A percentile compares a stretch with the other conserved stretches of the same genome.
Conservation (phyloP, 2,329 filamentous ascomycete species). For the Knufia petricola region DNA sequence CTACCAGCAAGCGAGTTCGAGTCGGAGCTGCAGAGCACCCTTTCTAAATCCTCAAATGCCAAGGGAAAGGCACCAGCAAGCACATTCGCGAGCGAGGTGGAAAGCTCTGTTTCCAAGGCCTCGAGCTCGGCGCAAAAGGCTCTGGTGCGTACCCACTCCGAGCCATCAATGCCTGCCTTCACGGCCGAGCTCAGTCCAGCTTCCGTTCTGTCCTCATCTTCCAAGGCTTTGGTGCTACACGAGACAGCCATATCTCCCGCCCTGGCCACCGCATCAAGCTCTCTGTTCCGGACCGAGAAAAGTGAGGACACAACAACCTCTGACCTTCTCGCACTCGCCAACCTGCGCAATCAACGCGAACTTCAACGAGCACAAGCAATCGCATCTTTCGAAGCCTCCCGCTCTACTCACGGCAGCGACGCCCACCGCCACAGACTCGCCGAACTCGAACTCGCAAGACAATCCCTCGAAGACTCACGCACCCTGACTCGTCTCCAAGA, state of each 20-base stretch:
- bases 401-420: neutral
- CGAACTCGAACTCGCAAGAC: neutral
- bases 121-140: neutral
- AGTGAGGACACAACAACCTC: neutral
- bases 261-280: neutral
- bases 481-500: neutral
- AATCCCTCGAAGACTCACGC: neutral
- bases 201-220: neutral
- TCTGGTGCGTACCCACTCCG: neutral
- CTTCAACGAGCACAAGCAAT: neutral
- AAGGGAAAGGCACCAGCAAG: neutral
- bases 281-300: neutral
- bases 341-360: neutral
- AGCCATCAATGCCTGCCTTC: neutral
- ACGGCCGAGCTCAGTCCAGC: neutral
- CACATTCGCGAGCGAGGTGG: neutral
- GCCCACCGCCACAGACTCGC: neutral
- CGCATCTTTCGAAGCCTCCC: neutral
- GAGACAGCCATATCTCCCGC: neutral
- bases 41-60: neutral
- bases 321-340: neutral
- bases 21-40: too few relatives aligned
- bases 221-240: neutral
- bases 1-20: too few relatives aligned
- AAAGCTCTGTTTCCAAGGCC: too few relatives aligned